phyloP scores from a whole-genome alignment of 768 basidiomycete genomes.

The Boletellus emodensis region DNA sequence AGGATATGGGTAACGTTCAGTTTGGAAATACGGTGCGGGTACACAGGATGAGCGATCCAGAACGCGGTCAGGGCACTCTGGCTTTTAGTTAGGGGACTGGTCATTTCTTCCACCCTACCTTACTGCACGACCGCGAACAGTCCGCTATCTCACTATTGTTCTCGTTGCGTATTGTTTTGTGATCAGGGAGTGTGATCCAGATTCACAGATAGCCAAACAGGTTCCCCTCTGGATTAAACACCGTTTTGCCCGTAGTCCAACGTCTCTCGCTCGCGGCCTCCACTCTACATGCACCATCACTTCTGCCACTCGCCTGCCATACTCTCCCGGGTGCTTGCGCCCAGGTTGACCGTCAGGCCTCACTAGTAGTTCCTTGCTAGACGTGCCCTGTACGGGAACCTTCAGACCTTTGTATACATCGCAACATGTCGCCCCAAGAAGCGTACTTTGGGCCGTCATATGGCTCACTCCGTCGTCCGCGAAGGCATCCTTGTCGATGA shows the following conservation, averaged over 20 bases:
- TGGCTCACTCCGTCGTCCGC: constrained; percentile 14
- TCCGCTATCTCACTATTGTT: not conserved
- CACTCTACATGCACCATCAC: not conserved
- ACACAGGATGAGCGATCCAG: constrained; percentile 74
- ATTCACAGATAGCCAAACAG: not conserved
- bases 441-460: constrained; percentile 16
- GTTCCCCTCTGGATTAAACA: not conserved
- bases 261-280: constrained; percentile 6
- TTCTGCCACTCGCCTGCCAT: not conserved
- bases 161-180: constrained; percentile 8
- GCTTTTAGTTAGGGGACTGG: constrained; percentile 26
- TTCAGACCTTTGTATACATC: constrained; percentile 31
- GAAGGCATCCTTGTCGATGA: constrained; percentile 32
- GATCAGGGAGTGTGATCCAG: not conserved
- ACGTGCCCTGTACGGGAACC: constrained; percentile 31
- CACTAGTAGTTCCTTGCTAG: constrained; percentile 29
- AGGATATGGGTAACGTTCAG: constrained; percentile 75
- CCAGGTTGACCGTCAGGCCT: constrained; percentile 31
- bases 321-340: constrained; percentile 26
- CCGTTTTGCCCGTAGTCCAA: constrained; percentile 5
- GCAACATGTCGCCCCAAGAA: constrained; percentile 33
- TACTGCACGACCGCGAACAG: not conserved
- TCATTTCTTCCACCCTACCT: not conserved
- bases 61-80: constrained; percentile 56
- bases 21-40: constrained; percentile 70